Evolutionary conservation across 2,329 filamentous ascomycete species (phyloP).

Genomic region (Purpureocillium takamizusanense): DNA sequence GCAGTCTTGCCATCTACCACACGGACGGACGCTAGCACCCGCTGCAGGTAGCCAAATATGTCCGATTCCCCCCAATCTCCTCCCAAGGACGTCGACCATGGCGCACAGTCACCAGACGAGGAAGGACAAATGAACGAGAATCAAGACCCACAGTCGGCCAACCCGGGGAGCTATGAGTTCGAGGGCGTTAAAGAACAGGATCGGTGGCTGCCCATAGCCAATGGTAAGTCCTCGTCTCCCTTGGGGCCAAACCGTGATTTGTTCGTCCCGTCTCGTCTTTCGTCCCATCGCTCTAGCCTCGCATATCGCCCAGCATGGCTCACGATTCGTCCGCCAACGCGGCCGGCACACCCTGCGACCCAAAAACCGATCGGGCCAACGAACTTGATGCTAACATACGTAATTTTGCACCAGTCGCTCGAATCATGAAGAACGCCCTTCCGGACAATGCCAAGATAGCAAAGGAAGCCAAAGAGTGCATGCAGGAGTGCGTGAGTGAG

Average conservation of each 20-base stretch:
- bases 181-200: constrained; percentile 97
- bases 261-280: constrained; percentile 15
- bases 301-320: constrained; percentile 44
- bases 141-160: constrained; percentile 68
- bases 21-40: constrained; percentile 51
- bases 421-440: constrained; percentile 97
- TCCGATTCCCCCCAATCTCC: constrained; percentile 79
- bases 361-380: constrained; percentile 40
- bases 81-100: constrained; percentile 90
- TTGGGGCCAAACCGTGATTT: constrained; percentile 35
- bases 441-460: constrained; percentile 98
- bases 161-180: constrained; percentile 72
- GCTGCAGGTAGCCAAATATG: constrained; percentile 77
- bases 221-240: constrained; percentile 66
- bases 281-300: constrained; percentile 14
- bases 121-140: constrained; percentile 88
- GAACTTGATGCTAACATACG: constrained; percentile 84
- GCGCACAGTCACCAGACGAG: constrained; percentile 87
- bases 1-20: constrained; percentile 36
- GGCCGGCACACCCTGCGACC: constrained; percentile 37
- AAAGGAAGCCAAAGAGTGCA: constrained; percentile 98
- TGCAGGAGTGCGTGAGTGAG: constrained; percentile 99
- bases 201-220: constrained; percentile 98
- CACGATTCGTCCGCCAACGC: constrained; percentile 45
- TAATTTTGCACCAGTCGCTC: constrained; percentile 90